These are phyloP conservation scores for Endoconidiophora laricicola DNA, from an alignment of 2,329 filamentous ascomycete genomes.

Conservation along the genomic window DNA sequence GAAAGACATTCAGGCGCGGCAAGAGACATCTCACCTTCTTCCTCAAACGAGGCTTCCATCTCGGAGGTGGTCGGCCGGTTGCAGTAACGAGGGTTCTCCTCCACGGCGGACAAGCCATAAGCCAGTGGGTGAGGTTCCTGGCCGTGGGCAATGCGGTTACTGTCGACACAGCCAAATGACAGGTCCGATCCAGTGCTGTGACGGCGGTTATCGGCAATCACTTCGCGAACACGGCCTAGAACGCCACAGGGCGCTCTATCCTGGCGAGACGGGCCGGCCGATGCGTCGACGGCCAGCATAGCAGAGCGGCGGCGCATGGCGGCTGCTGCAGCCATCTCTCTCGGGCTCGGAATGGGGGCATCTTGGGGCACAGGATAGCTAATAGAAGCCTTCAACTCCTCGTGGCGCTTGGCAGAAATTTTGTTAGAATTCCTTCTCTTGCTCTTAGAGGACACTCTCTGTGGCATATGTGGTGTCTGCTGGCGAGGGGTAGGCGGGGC, in stretches of 20 bases:
- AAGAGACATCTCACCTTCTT: no score
- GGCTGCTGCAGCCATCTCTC: no score
- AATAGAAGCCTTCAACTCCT: no score
- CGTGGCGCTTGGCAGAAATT: no score
- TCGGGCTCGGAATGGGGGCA: no score
- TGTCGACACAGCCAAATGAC: constrained; percentile 12
- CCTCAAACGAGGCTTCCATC: no score
- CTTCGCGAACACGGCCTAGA: neutral
- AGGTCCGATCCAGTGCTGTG: neutral
- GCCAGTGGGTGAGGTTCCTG: neutral
- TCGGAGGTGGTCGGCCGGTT: constrained; percentile 2
- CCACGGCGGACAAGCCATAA: neutral
- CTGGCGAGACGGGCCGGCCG: neutral
- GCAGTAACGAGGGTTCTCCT: neutral
- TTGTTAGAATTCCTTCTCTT: neutral
- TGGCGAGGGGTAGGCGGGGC: no score
- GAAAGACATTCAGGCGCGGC: no score
- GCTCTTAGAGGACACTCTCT: neutral
- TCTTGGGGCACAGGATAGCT: no score
- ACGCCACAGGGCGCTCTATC: neutral
- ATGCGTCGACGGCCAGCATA: no score
- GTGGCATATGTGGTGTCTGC: neutral
- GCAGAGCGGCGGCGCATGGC: no score
- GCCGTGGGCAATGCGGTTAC: constrained; percentile 5
- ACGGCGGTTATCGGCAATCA: neutral